These are phyloP conservation scores for Spergularia marina DNA, from an alignment of 148 eudicot species.

Conservation along the genomic window DNA sequence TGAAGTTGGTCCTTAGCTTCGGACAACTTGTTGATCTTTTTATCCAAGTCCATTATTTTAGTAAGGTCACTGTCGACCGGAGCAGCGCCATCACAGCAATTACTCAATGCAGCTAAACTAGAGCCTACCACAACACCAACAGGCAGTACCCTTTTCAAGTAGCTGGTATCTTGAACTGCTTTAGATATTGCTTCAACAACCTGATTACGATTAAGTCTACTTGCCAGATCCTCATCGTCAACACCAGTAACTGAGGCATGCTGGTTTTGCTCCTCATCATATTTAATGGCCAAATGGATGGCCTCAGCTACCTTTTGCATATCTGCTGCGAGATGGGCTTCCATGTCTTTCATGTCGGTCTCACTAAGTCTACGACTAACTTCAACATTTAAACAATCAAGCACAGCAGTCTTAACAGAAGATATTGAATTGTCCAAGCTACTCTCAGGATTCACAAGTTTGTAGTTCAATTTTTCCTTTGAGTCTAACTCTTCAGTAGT, in stretches of 20 bases:
- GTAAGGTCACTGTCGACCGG: slow-evolving; percentile 20
- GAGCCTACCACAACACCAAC: slow-evolving; percentile 86
- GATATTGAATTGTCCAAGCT: slow-evolving; percentile 28
- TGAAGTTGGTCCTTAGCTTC: slow-evolving; percentile 25
- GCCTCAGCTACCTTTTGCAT: slow-evolving; percentile 63
- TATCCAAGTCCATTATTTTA: slow-evolving; percentile 32
- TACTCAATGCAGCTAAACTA: slow-evolving; percentile 79
- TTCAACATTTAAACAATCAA: slow-evolving; percentile 64
- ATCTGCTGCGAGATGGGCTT: slow-evolving; percentile 47
- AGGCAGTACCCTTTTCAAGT: slow-evolving; percentile 68
- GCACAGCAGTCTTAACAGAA: slow-evolving; percentile 42
- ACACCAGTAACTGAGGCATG: slow-evolving; percentile 28
- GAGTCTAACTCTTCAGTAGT: slow-evolving; percentile 33
- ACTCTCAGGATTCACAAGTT: slow-evolving; percentile 20
- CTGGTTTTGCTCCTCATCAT: slow-evolving; percentile 28
- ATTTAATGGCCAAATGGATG: slow-evolving; percentile 45
- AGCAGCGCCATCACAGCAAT: slow-evolving; percentile 38
- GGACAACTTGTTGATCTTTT: slow-evolving; percentile 14
- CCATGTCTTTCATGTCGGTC: slow-evolving; percentile 49
- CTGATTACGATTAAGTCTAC: slow-evolving; percentile 44
- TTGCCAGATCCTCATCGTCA: slow-evolving; percentile 27
- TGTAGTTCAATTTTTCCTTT: slow-evolving; percentile 20
- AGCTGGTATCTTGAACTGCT: slow-evolving; percentile 52
- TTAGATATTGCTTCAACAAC: slow-evolving; percentile 51
- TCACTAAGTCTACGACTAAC: slow-evolving; percentile 62